phyloP scores from a whole-genome alignment of 257 asterid species.

The Solanum piurae region DNA sequence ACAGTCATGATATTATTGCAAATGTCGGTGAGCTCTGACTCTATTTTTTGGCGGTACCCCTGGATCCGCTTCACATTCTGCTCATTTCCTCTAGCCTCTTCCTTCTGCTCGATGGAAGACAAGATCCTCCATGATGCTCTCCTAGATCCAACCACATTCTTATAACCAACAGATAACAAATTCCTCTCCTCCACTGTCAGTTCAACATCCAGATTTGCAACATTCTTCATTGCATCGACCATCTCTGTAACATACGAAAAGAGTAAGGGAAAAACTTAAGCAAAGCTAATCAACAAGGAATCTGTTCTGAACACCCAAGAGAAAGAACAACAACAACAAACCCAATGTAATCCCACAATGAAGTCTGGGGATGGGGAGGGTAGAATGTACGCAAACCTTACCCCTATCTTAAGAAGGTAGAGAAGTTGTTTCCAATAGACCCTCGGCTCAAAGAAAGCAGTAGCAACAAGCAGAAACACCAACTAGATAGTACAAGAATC shows the following conservation, averaged over 20 bases:
- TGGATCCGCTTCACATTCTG: conserved; percentile 13
- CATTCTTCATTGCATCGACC: conserved; percentile 11
- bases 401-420: neutral
- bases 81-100: conserved; percentile 11
- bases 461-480: neutral
- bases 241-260: conserved; percentile 2
- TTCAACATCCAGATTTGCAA: conserved; percentile 6
- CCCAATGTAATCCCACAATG: neutral
- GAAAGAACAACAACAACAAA: neutral
- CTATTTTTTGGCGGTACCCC: conserved; percentile 7
- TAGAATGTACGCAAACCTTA: neutral
- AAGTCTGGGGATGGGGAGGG: neutral
- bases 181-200: conserved; percentile 13
- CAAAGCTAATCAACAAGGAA: neutral
- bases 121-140: conserved; percentile 15
- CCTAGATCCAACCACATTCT: conserved; percentile 13
- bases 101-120: conserved; percentile 12
- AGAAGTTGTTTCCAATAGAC: neutral
- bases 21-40: conserved; percentile 4
- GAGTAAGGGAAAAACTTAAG: neutral
- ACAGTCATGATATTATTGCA: conserved; percentile 10
- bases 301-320: neutral
- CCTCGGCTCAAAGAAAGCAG: neutral
- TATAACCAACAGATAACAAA: conserved; percentile 9
- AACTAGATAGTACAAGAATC: neutral